These are phyloP conservation scores for Apiospora phragmitis DNA, from an alignment of 2,329 filamentous ascomycete species.

Conservation along the genomic window DNA sequence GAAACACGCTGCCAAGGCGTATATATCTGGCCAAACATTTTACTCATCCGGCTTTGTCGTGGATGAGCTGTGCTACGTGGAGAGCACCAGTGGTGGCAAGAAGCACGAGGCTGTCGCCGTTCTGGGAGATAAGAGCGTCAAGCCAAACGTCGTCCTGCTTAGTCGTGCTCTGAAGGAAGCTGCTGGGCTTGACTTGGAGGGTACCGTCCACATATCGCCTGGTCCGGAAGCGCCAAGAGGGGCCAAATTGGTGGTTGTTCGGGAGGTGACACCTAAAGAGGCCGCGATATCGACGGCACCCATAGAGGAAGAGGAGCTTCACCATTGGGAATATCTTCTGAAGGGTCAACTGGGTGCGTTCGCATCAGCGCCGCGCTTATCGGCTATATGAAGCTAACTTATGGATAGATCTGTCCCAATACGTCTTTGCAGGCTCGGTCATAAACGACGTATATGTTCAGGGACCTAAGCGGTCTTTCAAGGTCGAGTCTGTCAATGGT, in stretches of 20 bases:
- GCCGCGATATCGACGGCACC: slow-evolving; percentile 24
- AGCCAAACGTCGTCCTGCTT: slow-evolving; percentile 68
- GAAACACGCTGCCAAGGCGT: slow-evolving; percentile 35
- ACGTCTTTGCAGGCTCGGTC: slow-evolving; percentile 68
- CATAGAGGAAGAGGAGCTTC: not conserved
- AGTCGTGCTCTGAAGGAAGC: slow-evolving; percentile 72
- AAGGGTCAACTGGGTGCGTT: not conserved
- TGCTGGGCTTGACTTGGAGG: slow-evolving; percentile 53
- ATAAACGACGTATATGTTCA: slow-evolving; percentile 64
- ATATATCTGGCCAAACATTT: slow-evolving; percentile 19
- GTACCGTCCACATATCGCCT: not conserved
- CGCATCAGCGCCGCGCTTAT: not conserved
- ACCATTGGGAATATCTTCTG: not conserved
- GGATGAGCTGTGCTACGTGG: slow-evolving; percentile 39
- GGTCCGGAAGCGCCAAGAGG: not conserved
- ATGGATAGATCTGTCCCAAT: slow-evolving; percentile 59
- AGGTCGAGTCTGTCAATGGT: slow-evolving; percentile 56
- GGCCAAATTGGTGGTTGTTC: slow-evolving; percentile 59
- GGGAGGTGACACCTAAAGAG: slow-evolving; percentile 54
- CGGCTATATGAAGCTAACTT: not conserved
- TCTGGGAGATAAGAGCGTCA: slow-evolving; percentile 58
- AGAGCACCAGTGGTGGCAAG: slow-evolving; percentile 27
- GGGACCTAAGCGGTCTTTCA: slow-evolving; percentile 62
- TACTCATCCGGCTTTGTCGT: slow-evolving; percentile 26
- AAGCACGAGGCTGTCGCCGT: slow-evolving; percentile 50